Evolutionary conservation across 225 moss, liverwort and hornwort genomes (phyloP), one percentile per base, ranked within the genome.

Genomic region (Rhytidiadelphus loreus): DNA sequence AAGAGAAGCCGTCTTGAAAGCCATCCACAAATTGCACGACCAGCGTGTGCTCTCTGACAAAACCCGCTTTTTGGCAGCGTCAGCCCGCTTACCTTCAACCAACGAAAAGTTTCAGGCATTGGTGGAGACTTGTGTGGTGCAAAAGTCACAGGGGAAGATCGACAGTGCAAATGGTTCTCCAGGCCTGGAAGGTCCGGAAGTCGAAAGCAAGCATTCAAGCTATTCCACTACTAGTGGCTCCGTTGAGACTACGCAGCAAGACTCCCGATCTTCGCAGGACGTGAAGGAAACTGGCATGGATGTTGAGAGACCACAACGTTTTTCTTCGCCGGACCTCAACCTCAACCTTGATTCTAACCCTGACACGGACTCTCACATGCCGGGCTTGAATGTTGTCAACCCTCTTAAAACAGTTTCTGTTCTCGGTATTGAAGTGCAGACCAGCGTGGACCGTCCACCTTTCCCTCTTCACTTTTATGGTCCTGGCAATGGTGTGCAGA

Each of bases 61-160:
- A 30, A 32, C 16, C 32, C 93, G 92, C 57, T 86, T 93, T 33
- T 23, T 76, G 63, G 86, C 90, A 28, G 90, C 93, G 77, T 66
- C 90, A 37, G 28, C 88, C 64, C 83, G 86, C 65, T 70, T 88
- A 41, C 86, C 86, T 16, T 52, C 86, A 13, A 74, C 86, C 46
- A 55, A 84, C 77, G 92, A 91, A 53, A 92, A 92, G 89, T 94
- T 94, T 57, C 94, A 90, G 77, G 90, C 94, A 25, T 41, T 94
- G 62, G 91, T 92, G 37, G 90, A 92, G 83, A 92, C 90, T 35
- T 94, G 91, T 65, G 91, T 80, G 72, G 89, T 80, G 62, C 80
- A 80, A 28, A 92, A 92, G 78, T 88, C 86, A 2, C 77, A 77
- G 72, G 46, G 61, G n/a, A 84, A 68, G 80, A 21, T 37, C 48